Evolutionary conservation across 2,329 filamentous ascomycete genomes (phyloP).

Genomic region (Microsporum audouinii): DNA sequence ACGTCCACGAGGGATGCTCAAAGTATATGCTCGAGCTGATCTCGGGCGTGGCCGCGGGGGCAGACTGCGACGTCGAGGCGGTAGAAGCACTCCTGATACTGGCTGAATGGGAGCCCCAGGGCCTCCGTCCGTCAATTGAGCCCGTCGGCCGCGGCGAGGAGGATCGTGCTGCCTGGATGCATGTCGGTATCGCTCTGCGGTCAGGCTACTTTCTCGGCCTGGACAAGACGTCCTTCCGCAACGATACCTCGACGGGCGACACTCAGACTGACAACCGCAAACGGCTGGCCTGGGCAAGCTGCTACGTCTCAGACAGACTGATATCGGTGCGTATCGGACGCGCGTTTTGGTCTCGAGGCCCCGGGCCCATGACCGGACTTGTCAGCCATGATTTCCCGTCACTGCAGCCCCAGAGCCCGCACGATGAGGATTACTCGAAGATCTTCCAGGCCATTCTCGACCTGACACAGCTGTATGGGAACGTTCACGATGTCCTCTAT

Average conservation of each 20-base stretch:
- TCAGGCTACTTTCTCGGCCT: constrained; percentile 60
- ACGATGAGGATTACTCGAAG: constrained; percentile 55
- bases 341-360: constrained; percentile 62
- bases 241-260: constrained; percentile 45
- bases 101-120: constrained; percentile 62
- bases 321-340: constrained; percentile 61
- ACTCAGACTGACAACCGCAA: constrained; percentile 51
- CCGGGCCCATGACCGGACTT: constrained; percentile 54
- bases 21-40: constrained; percentile 60
- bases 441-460: constrained; percentile 62
- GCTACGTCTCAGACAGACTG: constrained; percentile 55
- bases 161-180: constrained; percentile 66
- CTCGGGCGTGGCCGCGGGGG: constrained; percentile 54
- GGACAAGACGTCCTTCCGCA: constrained; percentile 56
- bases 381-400: constrained; percentile 57
- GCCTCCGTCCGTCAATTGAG: constrained; percentile 47
- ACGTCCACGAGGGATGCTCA: constrained; percentile 54
- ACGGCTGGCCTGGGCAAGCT: constrained; percentile 57
- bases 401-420: constrained; percentile 46
- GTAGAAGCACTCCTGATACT: constrained; percentile 59
- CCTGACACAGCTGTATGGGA: constrained; percentile 59
- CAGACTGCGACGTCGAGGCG: constrained; percentile 56
- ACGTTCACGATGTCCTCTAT: constrained; percentile 63
- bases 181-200: constrained; percentile 57
- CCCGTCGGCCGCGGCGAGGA: constrained; percentile 60